phyloP scores from a whole-genome alignment of 129 eudicot species.

The carrot (Daucus carota) region DH1_v3.0 NC_030381.2:31081501-31082000 shows the following conservation, averaged over 20 bases:
- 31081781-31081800: constrained; percentile 13
- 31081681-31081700: constrained; percentile 1
- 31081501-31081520: not conserved
- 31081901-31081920: constrained; percentile 17
- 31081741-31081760: not conserved
- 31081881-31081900: not conserved
- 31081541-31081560: constrained; percentile 8
- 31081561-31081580: not conserved
- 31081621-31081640: not conserved
- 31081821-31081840: constrained; percentile 12
- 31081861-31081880: not conserved
- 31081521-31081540: not conserved
- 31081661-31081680: not conserved
- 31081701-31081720: constrained; percentile 9
- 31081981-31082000: constrained; percentile 5
- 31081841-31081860: constrained; percentile 25
- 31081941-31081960: not conserved
- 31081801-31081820: constrained; percentile 3
- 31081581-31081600: not conserved
- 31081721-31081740: not conserved
- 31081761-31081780: constrained; percentile 8
- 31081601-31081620: not conserved
- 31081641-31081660: not conserved
- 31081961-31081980: not conserved
- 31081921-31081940: constrained; percentile 12